These are phyloP conservation scores for Arthrobotrys sphaeroides DNA, from an alignment of 2,329 filamentous ascomycete genomes.

Conservation along the genomic window DNA sequence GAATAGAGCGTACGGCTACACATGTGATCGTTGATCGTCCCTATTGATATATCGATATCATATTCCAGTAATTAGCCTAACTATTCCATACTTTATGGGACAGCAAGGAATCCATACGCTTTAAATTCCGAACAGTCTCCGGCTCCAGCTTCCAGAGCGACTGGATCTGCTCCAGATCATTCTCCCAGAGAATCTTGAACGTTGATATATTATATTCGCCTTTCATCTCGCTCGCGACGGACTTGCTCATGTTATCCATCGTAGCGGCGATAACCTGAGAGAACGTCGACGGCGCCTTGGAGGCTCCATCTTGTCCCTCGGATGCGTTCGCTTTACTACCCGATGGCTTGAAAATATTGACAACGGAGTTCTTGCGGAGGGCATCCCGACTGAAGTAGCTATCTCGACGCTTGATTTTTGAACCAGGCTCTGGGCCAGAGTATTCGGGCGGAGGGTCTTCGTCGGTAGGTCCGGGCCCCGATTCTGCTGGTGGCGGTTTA, in stretches of 20 bases:
- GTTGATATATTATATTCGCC: conserved; percentile 4
- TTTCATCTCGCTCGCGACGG: background rate
- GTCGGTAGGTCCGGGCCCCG: background rate
- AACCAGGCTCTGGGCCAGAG: background rate
- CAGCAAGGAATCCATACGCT: background rate
- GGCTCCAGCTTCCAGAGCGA: background rate
- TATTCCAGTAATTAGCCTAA: no score
- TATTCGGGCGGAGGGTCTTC: background rate
- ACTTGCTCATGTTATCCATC: conserved; percentile 19
- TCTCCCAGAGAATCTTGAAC: conserved; percentile 20
- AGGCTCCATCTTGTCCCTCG: background rate
- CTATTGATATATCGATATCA: background rate
- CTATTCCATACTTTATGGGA: background rate
- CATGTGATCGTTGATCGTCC: conserved; percentile 23
- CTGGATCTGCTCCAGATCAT: conserved; percentile 13
- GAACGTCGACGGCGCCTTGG: background rate
- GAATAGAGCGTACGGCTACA: conserved; percentile 7
- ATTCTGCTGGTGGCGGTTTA: background rate
- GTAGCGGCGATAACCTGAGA: conserved; percentile 1
- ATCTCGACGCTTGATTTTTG: conserved; percentile 2
- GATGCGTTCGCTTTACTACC: background rate
- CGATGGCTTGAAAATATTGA: background rate
- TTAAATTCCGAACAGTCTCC: conserved; percentile 7
- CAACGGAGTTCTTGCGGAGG: conserved; percentile 1
- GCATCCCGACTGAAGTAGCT: background rate